These are phyloP conservation scores for Candida insectorum DNA, from an alignment of 805 yeast genomes.

Conservation along the genomic window DNA sequence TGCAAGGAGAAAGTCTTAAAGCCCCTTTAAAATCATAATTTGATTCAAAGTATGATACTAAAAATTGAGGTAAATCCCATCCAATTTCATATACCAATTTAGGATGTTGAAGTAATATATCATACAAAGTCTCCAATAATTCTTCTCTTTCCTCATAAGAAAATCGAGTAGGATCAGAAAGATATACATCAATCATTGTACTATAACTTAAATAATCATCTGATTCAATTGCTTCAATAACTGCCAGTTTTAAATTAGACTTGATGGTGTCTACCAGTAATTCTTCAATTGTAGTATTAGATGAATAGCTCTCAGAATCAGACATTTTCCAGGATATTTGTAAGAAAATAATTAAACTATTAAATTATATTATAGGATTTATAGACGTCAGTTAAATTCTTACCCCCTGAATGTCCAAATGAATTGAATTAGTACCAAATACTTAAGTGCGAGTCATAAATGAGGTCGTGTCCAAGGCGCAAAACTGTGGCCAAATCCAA, in stretches of 20 bases:
- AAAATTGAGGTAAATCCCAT: conserved; percentile 83
- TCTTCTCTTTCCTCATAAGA: conserved; percentile 46
- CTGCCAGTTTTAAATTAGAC: conserved; percentile 26
- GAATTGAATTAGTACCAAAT: too few species aligned
- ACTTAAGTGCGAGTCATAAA: too few species aligned
- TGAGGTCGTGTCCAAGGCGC: too few species aligned
- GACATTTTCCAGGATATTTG: too few species aligned
- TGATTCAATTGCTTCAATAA: conserved; percentile 37
- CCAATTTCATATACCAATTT: conserved; percentile 66
- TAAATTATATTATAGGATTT: too few species aligned
- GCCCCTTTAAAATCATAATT: conserved; percentile 21
- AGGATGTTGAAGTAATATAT: conserved; percentile 41
- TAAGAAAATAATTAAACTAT: too few species aligned
- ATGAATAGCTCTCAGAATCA: conserved; percentile 15
- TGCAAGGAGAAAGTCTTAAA: conserved; percentile 38
- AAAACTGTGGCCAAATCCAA: too few species aligned
- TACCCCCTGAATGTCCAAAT: too few species aligned
- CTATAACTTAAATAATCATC: conserved; percentile 68
- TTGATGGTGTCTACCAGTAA: conserved; percentile 23
- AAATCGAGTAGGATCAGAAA: conserved; percentile 46
- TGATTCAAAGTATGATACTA: conserved; percentile 53
- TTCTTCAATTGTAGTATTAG: conserved; percentile 21
- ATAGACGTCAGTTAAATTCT: too few species aligned
- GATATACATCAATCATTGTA: conserved; percentile 64
- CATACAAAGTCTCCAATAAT: conserved; percentile 45